Evolutionary conservation across 2,329 filamentous ascomycete species (phyloP).

Genomic region (Alternaria ventricosa): DNA sequence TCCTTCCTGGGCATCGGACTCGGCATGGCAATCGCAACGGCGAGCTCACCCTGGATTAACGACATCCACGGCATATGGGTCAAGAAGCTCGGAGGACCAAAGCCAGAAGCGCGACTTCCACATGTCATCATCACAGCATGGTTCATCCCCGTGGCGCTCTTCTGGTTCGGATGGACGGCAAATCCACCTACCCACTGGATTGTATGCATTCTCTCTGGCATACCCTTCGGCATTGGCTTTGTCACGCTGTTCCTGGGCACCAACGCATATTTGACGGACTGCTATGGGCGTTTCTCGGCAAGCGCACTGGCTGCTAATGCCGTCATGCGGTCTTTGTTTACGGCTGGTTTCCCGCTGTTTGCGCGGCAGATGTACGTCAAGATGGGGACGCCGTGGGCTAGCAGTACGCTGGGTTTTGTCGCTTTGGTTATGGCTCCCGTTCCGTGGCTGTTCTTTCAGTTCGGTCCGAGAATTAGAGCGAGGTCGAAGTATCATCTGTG

Average conservation of each 20-base stretch:
- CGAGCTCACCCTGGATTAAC: background rate
- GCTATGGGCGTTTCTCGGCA: background rate
- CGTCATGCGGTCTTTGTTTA: background rate
- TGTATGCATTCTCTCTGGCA: background rate
- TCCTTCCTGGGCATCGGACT: background rate
- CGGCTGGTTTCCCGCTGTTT: background rate
- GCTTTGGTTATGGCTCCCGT: background rate
- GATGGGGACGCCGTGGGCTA: background rate
- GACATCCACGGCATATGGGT: background rate
- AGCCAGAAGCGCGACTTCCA: background rate
- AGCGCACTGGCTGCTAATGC: background rate
- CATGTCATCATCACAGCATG: background rate
- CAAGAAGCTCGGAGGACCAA: background rate
- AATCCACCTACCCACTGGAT: background rate
- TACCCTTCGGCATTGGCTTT: background rate
- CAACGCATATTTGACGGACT: background rate
- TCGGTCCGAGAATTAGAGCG: background rate
- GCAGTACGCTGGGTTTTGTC: background rate
- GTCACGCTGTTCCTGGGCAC: background rate
- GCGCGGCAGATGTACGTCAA: background rate
- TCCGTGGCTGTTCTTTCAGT: background rate
- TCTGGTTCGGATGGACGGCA: background rate
- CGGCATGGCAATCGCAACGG: background rate
- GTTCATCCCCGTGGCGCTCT: background rate
- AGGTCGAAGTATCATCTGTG: background rate